Percentiles rank a stretch among this genome's conserved stretches.
These are phyloP conservation scores for Sporopachydermia quercuum DNA, from an alignment of 805 yeast species.

Conservation along the genomic window DNA sequence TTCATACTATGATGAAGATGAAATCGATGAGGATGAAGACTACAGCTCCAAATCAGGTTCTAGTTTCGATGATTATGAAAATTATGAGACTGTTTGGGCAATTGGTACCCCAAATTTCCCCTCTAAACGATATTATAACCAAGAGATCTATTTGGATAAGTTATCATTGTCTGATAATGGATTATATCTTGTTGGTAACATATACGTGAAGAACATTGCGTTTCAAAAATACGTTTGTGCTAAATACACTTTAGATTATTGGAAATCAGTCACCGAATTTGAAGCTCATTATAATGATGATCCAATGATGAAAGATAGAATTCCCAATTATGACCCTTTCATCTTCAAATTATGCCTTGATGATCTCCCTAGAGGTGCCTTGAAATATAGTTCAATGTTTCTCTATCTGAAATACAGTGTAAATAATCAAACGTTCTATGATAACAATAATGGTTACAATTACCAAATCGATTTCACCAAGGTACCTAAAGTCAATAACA, in stretches of 20 bases:
- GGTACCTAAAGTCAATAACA: conserved; percentile 7
- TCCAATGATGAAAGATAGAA: conserved; percentile 19
- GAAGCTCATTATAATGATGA: conserved; percentile 48
- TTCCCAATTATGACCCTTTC: conserved; percentile 53
- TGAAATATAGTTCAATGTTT: conserved; percentile 19
- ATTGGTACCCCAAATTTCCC: conserved; percentile 19
- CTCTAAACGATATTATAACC: conserved; percentile 2
- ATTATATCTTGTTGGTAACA: conserved; percentile 40
- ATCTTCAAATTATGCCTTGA: conserved; percentile 37
- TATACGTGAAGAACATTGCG: conserved; percentile 64
- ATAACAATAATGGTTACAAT: conserved; percentile 49
- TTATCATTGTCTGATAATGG: neutral
- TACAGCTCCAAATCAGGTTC: conserved; percentile 1
- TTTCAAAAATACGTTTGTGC: conserved; percentile 55
- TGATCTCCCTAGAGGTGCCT: conserved; percentile 16
- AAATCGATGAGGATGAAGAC: conserved; percentile 9
- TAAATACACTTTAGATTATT: conserved; percentile 61
- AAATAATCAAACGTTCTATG: conserved; percentile 51
- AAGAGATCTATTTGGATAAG: neutral
- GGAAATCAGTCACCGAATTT: conserved; percentile 64
- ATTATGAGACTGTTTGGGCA: conserved; percentile 17
- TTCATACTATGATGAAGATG: conserved; percentile 10
- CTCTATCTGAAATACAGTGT: conserved; percentile 46
- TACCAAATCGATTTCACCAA: conserved; percentile 35
- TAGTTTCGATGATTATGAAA: neutral